phyloP scores from a whole-genome alignment of 2,329 filamentous ascomycete species.

The Trichoderma citrinoviride region DNA sequence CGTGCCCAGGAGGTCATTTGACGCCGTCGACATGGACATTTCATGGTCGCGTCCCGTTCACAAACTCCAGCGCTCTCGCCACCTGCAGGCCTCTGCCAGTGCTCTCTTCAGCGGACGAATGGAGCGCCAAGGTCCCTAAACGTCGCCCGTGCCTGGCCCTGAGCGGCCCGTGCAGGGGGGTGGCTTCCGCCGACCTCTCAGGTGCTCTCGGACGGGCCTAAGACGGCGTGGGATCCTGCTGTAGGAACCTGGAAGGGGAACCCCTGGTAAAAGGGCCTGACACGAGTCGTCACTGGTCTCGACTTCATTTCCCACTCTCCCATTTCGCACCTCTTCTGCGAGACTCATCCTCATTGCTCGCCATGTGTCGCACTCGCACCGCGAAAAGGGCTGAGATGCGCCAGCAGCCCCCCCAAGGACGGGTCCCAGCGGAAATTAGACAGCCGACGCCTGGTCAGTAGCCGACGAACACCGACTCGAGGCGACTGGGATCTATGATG shows the following conservation, averaged over 20 bases:
- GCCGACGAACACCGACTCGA: constrained; percentile 8
- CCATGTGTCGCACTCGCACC: constrained; percentile 13
- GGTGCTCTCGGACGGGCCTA: background rate
- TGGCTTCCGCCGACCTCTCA: background rate
- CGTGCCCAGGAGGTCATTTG: no score
- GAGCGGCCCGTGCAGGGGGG: background rate
- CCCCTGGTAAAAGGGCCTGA: background rate
- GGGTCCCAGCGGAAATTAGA: constrained; percentile 16
- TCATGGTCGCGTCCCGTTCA: no score
- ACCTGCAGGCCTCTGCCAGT: background rate
- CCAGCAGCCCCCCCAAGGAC: background rate
- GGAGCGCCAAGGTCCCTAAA: background rate
- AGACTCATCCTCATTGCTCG: background rate
- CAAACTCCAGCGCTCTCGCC: background rate
- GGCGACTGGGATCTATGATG: background rate
- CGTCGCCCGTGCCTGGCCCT: background rate
- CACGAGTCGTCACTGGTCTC: background rate
- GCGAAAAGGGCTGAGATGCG: constrained; percentile 14
- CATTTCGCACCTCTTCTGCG: constrained; percentile 12
- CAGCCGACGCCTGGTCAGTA: constrained; percentile 9
- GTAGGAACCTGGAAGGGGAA: background rate
- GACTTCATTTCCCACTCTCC: background rate
- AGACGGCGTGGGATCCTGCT: background rate
- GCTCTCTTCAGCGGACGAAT: background rate
- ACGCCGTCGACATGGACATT: no score